Conservation (phyloP, 2,329 filamentous ascomycete species). For the Colletotrichum navitas region DNA sequence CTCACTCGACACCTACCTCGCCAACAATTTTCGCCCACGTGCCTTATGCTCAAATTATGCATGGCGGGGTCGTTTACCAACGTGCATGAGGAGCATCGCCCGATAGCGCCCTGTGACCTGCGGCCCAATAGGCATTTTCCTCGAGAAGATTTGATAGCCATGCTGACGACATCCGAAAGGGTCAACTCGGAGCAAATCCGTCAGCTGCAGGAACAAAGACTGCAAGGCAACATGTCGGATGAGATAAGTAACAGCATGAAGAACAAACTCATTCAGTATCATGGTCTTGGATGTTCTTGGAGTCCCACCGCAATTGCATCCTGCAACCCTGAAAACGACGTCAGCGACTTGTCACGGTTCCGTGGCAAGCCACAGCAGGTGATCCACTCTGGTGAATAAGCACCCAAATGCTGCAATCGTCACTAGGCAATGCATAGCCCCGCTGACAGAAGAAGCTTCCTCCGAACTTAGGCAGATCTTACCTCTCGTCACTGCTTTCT, state of each 20-base stretch:
- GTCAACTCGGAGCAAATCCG: background rate
- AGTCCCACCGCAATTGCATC: conserved; percentile 4
- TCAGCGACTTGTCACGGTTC: conserved; percentile 29
- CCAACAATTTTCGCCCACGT: background rate
- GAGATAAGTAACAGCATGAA: background rate
- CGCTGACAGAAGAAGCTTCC: conserved; percentile 22
- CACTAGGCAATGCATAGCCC: conserved; percentile 24
- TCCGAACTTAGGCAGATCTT: conserved; percentile 3
- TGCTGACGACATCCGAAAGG: conserved; percentile 24
- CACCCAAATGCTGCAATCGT: conserved; percentile 32
- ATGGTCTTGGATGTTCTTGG: background rate
- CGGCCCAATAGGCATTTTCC: conserved; percentile 12
- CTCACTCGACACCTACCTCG: background rate
- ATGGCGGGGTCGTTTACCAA: background rate
- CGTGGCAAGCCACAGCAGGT: conserved; percentile 14
- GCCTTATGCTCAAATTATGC: background rate
- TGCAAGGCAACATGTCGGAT: background rate
- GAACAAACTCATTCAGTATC: background rate
- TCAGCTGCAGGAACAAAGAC: background rate
- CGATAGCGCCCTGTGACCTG: conserved; percentile 1
- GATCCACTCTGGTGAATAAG: conserved; percentile 37
- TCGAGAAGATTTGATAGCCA: conserved; percentile 17
- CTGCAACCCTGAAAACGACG: conserved; percentile 14
- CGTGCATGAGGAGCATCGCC: conserved; percentile 13
- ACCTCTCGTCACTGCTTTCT: conserved; percentile 7